A percentile compares a stretch with the other conserved stretches of the same genome.
These are phyloP conservation scores for Trichoderma pleuroti DNA, from an alignment of 2,329 filamentous ascomycete species.

Conservation along the genomic window DNA sequence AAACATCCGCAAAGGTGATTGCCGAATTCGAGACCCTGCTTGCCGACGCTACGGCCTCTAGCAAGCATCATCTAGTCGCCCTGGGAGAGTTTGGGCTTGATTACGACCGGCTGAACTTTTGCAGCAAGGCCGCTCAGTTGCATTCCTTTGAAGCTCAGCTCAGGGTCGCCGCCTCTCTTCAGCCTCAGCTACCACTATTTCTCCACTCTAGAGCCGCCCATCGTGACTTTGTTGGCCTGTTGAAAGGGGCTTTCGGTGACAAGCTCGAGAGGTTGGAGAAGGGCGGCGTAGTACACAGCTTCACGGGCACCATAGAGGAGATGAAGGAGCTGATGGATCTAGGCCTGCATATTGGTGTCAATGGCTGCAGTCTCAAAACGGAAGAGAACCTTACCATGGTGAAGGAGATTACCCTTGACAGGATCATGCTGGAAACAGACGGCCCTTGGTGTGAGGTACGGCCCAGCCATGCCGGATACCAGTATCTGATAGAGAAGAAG, in stretches of 20 bases:
- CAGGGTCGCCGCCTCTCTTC: conserved; percentile 64
- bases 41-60: conserved; percentile 48
- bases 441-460: conserved; percentile 97
- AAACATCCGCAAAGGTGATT: conserved; percentile 50
- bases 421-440: conserved; percentile 92
- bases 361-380: conserved; percentile 95
- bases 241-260: conserved; percentile 57
- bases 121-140: conserved; percentile 72
- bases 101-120: conserved; percentile 86
- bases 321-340: conserved; percentile 75
- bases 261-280: conserved; percentile 64
- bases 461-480: conserved; percentile 79
- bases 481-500: conserved; percentile 54
- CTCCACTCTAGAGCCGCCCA: conserved; percentile 88
- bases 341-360: conserved; percentile 89
- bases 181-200: conserved; percentile 80
- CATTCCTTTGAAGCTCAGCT: conserved; percentile 84
- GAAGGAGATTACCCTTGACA: conserved; percentile 69
- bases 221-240: conserved; percentile 72
- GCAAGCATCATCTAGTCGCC: conserved; percentile 57
- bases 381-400: conserved; percentile 86
- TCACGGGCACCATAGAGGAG: conserved; percentile 83
- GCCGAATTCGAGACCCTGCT: conserved; percentile 62
- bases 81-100: conserved; percentile 96
- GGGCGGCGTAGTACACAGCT: conserved; percentile 87